Percentiles rank a stretch among this genome's conserved stretches.
Conservation (phyloP, 1,139 yeast species). For the Arxiozyma bovina region DNA sequence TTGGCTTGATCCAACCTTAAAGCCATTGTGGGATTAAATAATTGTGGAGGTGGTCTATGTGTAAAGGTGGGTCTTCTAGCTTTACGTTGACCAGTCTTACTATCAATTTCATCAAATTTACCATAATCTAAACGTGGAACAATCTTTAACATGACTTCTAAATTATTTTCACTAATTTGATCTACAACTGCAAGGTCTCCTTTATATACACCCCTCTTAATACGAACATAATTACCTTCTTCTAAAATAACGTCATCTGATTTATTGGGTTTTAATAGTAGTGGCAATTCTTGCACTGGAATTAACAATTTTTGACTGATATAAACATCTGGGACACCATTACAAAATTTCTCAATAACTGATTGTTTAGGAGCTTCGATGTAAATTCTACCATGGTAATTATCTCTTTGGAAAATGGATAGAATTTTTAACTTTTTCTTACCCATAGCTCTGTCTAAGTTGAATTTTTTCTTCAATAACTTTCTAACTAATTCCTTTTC, state of each 20-base stretch:
- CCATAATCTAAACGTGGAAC: conserved; percentile 94
- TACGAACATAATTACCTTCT: conserved; percentile 87
- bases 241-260: conserved; percentile 79
- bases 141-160: conserved; percentile 83
- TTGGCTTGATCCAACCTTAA: conserved; percentile 52
- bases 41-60: conserved; percentile 72
- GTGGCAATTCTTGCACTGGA: conserved; percentile 93
- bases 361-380: conserved; percentile 91
- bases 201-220: conserved; percentile 83
- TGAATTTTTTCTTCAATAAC: conserved; percentile 63
- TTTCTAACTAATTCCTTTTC: conserved; percentile 87
- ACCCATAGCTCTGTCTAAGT: conserved; percentile 36
- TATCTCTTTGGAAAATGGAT: conserved; percentile 93
- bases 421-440: conserved; percentile 56
- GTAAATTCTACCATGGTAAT: conserved; percentile 83
- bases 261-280: conserved; percentile 80
- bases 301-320: conserved; percentile 74
- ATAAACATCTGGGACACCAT: conserved; percentile 77
- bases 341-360: conserved; percentile 80
- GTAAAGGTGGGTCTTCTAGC: conserved; percentile 42
- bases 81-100: conserved; percentile 41
- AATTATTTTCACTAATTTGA: conserved; percentile 85
- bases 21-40: conserved; percentile 74
- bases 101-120: conserved; percentile 51
- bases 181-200: conserved; percentile 92